phyloP scores from a whole-genome alignment of 352 stramenopile species.

The Globisporangium rhizosaccharum region DNA sequence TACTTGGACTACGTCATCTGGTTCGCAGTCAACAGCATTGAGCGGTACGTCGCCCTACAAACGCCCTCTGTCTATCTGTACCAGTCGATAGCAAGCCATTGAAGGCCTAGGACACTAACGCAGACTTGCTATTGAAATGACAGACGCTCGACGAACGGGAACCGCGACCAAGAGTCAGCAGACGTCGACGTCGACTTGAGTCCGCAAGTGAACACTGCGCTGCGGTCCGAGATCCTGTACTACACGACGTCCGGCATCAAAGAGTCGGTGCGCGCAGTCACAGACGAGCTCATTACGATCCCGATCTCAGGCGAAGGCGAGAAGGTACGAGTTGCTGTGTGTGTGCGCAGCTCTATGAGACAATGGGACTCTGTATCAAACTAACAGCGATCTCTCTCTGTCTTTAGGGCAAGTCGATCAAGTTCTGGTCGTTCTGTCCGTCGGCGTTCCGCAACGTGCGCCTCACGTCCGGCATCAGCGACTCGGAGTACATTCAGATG shows the following conservation, averaged over 20 bases:
- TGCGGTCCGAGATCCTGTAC: constrained; percentile 86
- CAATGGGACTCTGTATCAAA: too few relatives aligned
- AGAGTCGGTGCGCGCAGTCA: constrained; percentile 69
- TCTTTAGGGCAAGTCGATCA: constrained; percentile 64
- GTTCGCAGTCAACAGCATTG: constrained; percentile 88
- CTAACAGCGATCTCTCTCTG: background rate
- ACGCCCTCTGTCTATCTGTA: too few relatives aligned
- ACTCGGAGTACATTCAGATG: constrained; percentile 78
- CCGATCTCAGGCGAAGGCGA: constrained; percentile 76
- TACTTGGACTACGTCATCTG: constrained; percentile 89
- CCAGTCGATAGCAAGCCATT: background rate
- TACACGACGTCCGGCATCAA: constrained; percentile 90
- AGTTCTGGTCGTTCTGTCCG: constrained; percentile 86
- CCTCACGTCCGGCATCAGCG: constrained; percentile 71
- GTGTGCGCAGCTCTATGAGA: background rate
- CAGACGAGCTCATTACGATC: constrained; percentile 71
- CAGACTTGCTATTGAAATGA: background rate
- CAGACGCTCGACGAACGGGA: constrained; percentile 32
- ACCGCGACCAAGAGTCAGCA: constrained; percentile 49
- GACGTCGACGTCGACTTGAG: constrained; percentile 84
- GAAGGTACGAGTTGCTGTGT: constrained; percentile 23
- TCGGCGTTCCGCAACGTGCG: constrained; percentile 85
- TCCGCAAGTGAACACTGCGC: constrained; percentile 83
- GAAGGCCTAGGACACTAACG: background rate
- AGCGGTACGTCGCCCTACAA: constrained; percentile 25